Base-by-base conservation (phyloP, 805 yeast species). In the Brettanomyces naardenensis region DNA sequence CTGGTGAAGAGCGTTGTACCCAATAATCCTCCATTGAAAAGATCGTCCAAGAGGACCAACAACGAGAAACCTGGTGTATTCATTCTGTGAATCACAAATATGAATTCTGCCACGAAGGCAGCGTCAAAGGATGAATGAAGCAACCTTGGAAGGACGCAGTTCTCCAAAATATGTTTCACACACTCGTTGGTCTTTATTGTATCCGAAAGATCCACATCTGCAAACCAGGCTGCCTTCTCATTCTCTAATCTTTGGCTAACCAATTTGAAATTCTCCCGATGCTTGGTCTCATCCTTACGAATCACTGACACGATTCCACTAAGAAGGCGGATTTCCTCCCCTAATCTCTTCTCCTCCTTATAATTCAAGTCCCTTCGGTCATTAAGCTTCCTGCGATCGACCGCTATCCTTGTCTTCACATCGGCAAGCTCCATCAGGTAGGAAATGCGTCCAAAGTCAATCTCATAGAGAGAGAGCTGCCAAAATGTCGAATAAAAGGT, bases 101-200 rank as follows among this genome's bases (percentile, higher is more conserved):
- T 44, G 50, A 88, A 85, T 39, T 68, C 65, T 0, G 83, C 75
- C 26, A 78, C 59, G 52, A 63, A 89, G 0, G 82, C 65, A 0
- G 96, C 95, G 61, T 88, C 97, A 44, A 80, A 73, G 0, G 94
- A 77, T 0, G 96, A 84, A 45, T 81, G 87, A 2, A 81, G 56
- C 3, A 79, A 69, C 45, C 97, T 66, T 9, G 95, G 96, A 10
- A 88, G 57, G 5, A 86, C 48, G 56, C 95, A 86, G 37, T 59
- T 55, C 43, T 80, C 79, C 26, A 86, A 52, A 34, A 86, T 30
- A 27, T 44, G 47, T 19, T 35, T 27, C 20, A 36, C 36, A 4
- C 37, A 18, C 11, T 38, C 40, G 9, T 34, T 30, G 19, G 15
- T 25, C n/a, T 33, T 29, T 11, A 30, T 14, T 10, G 31, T 4